Evolutionary conservation across 208 protist species (phyloP).

Genomic region (Leishmania guyanensis): DNA sequence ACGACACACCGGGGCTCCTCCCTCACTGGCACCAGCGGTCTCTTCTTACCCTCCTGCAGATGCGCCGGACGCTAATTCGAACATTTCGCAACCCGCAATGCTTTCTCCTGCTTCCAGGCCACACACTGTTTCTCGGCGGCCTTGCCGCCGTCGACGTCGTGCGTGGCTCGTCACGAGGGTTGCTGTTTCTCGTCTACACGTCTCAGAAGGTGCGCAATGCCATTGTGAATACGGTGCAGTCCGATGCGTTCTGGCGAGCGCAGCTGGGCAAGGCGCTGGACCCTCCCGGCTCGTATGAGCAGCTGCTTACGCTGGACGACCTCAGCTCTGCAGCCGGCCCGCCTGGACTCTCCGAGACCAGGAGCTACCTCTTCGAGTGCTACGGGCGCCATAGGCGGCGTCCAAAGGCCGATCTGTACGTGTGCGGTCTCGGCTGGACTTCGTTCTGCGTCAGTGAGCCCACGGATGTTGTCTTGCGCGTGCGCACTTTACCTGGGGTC

Average conservation of each 20-base stretch:
- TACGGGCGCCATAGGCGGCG: constrained; percentile 70
- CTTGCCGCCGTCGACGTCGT: constrained; percentile 88
- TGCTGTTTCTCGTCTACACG: constrained; percentile 91
- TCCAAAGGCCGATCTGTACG: constrained; percentile 90
- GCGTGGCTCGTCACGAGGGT: constrained; percentile 63
- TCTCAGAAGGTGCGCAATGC: constrained; percentile 85
- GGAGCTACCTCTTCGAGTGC: constrained; percentile 91
- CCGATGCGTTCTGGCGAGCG: constrained; percentile 82
- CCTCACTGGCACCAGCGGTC: constrained; percentile 88
- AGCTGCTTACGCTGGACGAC: constrained; percentile 47
- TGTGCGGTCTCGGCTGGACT: constrained; percentile 88
- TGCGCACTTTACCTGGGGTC: constrained; percentile 89
- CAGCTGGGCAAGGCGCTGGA: constrained; percentile 82
- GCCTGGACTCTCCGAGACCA: constrained; percentile 60
- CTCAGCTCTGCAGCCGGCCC: constrained; percentile 20
- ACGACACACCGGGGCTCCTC: constrained; percentile 88
- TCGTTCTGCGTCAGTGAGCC: constrained; percentile 85
- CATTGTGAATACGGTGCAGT: constrained; percentile 72
- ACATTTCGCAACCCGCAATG: constrained; percentile 87
- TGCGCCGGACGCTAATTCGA: constrained; percentile 89
- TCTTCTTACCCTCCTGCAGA: constrained; percentile 85
- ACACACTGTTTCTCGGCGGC: constrained; percentile 86
- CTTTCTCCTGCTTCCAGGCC: constrained; percentile 80
- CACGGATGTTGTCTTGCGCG: constrained; percentile 86
- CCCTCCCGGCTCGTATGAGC: constrained; percentile 82